phyloP scores from a whole-genome alignment of 140 eudicot genomes.

The Flaveria floridana region DNA sequence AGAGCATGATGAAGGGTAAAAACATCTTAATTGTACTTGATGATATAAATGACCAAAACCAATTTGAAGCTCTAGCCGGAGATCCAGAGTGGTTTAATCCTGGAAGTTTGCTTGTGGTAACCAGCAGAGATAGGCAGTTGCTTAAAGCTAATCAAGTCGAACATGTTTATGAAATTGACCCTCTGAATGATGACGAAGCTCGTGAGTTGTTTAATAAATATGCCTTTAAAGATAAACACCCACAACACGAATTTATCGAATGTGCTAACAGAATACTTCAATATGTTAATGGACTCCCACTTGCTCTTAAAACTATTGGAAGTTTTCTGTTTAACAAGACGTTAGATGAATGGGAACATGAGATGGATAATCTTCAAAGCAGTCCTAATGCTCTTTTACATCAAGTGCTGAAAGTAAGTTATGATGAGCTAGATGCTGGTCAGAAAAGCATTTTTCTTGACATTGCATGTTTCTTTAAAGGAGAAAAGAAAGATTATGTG shows the following conservation, averaged over 20 bases:
- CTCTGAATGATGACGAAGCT: constrained; percentile 38
- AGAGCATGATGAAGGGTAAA: constrained; percentile 25
- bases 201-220: constrained; percentile 49
- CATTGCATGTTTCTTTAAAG: constrained; percentile 43
- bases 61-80: constrained; percentile 35
- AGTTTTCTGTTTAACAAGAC: constrained; percentile 41
- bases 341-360: constrained; percentile 45
- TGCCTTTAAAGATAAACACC: constrained; percentile 47
- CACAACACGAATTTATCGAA: constrained; percentile 21
- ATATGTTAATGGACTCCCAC: constrained; percentile 49
- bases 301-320: constrained; percentile 57
- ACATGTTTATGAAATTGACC: constrained; percentile 33
- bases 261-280: constrained; percentile 35
- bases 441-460: constrained; percentile 54
- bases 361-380: constrained; percentile 33
- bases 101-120: constrained; percentile 56
- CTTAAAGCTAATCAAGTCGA: constrained; percentile 27
- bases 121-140: constrained; percentile 43
- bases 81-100: constrained; percentile 39
- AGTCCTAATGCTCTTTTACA: constrained; percentile 31
- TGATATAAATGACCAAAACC: constrained; percentile 41
- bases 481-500: constrained; percentile 32
- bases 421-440: constrained; percentile 46
- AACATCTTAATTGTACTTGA: constrained; percentile 51
- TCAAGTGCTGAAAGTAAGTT: constrained; percentile 42